Base-by-base conservation (phyloP, 371 early-diverging fungal species). In the Mucor racemosus region DNA sequence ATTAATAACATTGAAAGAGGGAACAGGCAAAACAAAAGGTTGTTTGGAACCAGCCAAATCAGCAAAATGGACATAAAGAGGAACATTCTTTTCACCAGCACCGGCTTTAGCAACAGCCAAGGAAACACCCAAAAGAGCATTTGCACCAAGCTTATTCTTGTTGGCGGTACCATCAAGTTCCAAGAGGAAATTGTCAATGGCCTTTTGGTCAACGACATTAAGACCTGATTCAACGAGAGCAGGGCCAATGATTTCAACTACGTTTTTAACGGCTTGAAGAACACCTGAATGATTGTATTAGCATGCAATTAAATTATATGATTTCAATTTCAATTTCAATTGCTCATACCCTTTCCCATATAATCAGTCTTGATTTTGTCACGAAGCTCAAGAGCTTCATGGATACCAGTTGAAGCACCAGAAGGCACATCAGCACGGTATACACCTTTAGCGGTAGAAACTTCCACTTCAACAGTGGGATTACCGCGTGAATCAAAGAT, bases 1-100 rank as follows among this genome's bases (percentile, higher is more conserved):
- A 88, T 99, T 99, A 85, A 99, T 94, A 69, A 99, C 97, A 86
- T 99, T 99, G 89, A 99, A 97, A 68, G 96, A 90, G 41, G 99
- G 99, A 33, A 97, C 95, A 56, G 99, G 99, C 60, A 99, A 90
- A 65, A 95, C 93, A 73, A 91, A 92, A 69, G 92, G 91, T 67
- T 86, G 87, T 82, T 89, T 91, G 79, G 88, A 85, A 58, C 84
- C 88, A 58, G 96, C 88, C 42, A 98, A 83, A 65, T 93, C 92
- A 62, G 92, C 91, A 72, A 99, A 82, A 88, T 99, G 98, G 68
- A 88, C 81, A 85, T 93, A 97, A 64, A 99, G 90, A 33, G 95
- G 95, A 21, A 97, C 90, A 57, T 88, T 89, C 88, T 94, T 94
- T 67, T 86, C 88, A 65, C 94, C 93, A 31, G 99, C 98, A 78